Evolutionary conservation across 108 stramenopile species (phyloP).

Genomic region (Chaetoceros muelleri): DNA sequence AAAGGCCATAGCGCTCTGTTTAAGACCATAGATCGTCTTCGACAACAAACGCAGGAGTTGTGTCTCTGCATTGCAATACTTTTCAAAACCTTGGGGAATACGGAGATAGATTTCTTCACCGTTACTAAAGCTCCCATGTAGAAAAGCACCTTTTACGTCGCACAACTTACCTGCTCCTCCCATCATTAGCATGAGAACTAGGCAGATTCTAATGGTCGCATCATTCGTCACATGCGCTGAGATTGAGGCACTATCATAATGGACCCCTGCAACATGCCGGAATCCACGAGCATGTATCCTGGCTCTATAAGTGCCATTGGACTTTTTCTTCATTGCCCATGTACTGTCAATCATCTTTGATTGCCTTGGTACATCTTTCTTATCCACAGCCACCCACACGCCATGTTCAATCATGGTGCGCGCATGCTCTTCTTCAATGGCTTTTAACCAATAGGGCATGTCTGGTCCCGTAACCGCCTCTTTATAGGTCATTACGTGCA

Average conservation of each 20-base stretch:
- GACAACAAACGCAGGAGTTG: constrained; percentile 5
- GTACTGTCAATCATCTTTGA: constrained; percentile 18
- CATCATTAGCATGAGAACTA: constrained; percentile 18
- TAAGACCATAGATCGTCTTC: constrained; percentile 21
- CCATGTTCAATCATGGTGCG: constrained; percentile 16
- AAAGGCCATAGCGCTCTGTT: constrained; percentile 24
- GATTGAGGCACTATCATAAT: constrained; percentile 13
- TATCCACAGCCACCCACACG: constrained; percentile 9
- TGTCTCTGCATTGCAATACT: constrained; percentile 6
- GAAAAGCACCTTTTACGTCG: constrained; percentile 23
- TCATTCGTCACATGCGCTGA: constrained; percentile 20
- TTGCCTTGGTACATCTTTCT: constrained; percentile 12
- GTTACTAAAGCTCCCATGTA: constrained; percentile 7
- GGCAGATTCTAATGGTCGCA: constrained; percentile 8
- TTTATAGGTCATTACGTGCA: constrained; percentile 21
- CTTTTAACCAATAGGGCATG: constrained; percentile 7
- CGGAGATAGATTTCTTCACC: constrained; percentile 11
- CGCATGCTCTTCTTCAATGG: constrained; percentile 17
- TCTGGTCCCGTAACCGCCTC: constrained; percentile 12
- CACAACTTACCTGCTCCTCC: constrained; percentile 9
- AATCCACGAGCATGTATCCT: constrained; percentile 26
- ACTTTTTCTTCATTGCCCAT: constrained; percentile 39
- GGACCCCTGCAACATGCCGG: constrained; percentile 14
- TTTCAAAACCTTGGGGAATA: constrained; percentile 22
- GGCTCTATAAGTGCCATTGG: constrained; percentile 19